Percentiles rank a stretch among this genome's conserved stretches.
phyloP scores from a whole-genome alignment of 2,329 filamentous ascomycete genomes.

The Colletotrichum orbiculare region DNA sequence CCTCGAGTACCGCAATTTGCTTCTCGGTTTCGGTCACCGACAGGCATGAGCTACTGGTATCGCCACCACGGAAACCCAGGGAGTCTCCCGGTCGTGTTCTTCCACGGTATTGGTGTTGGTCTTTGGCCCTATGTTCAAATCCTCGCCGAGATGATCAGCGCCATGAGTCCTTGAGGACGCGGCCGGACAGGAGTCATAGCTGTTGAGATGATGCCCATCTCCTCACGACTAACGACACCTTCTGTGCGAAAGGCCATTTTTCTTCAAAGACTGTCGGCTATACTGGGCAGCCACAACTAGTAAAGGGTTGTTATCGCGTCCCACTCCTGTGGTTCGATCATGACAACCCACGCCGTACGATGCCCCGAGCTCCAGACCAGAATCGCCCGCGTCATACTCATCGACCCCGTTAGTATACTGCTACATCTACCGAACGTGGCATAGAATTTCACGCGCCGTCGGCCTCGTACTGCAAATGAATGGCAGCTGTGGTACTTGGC shows the following conservation, averaged over 20 bases:
- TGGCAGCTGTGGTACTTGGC: conserved; percentile 79
- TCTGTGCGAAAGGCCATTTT: conserved; percentile 65
- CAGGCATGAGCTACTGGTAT: conserved; percentile 73
- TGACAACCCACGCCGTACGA: conserved; percentile 71
- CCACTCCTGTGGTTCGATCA: conserved; percentile 71
- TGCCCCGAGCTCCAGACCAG: conserved; percentile 59
- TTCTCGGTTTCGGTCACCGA: conserved; percentile 65
- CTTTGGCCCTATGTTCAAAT: conserved; percentile 71
- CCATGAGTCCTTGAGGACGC: conserved; percentile 20
- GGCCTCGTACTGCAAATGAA: conserved; percentile 70
- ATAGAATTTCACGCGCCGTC: conserved; percentile 74
- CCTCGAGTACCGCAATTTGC: conserved; percentile 38
- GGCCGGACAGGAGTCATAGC: conserved; percentile 71
- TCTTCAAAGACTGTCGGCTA: conserved; percentile 63
- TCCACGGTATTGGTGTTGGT: conserved; percentile 78
- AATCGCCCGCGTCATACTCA: conserved; percentile 59
- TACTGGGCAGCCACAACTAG: conserved; percentile 69
- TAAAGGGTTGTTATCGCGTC: conserved; percentile 68
- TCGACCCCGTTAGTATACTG: conserved; percentile 74
- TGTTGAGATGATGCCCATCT: conserved; percentile 74
- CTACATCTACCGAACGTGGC: conserved; percentile 77
- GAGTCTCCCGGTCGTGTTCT: conserved; percentile 70
- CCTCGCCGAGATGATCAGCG: conserved; percentile 63
- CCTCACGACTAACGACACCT: conserved; percentile 67
- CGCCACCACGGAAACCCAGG: conserved; percentile 68